Conservation (phyloP, 257 asterid genomes). For the Coffea canephora region DNA sequence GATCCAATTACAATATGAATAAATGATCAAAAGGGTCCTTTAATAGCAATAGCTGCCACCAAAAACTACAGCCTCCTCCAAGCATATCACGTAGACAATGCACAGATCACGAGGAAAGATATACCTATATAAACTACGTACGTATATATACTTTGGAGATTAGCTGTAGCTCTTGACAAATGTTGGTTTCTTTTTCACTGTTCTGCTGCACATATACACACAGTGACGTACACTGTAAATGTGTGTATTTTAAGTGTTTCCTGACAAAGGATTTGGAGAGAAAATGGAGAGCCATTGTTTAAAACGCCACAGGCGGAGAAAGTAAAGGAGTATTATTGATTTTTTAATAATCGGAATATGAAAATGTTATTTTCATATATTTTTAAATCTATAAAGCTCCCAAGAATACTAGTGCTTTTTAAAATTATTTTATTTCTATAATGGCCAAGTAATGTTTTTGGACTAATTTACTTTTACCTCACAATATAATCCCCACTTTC, state of each 20-base stretch:
- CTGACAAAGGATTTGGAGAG: conserved; percentile 3
- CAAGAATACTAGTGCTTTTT: too few relatives aligned
- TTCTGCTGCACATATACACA: neutral
- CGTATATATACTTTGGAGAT: conserved; percentile 3
- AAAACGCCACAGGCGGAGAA: conserved; percentile 44
- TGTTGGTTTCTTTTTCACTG: neutral
- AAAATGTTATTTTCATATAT: neutral
- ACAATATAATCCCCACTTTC: too few relatives aligned
- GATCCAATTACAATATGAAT: neutral
- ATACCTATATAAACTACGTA: neutral
- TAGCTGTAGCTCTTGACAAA: conserved; percentile 13
- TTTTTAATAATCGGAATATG: neutral
- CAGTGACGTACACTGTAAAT: neutral
- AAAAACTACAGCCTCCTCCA: conserved; percentile 6
- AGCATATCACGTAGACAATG: conserved; percentile 29
- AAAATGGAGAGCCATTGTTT: conserved; percentile 26
- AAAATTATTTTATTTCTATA: too few relatives aligned
- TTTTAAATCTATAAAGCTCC: neutral
- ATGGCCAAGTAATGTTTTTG: too few relatives aligned
- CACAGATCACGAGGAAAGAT: conserved; percentile 53
- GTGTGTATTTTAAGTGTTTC: conserved; percentile 6
- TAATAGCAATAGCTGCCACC: conserved; percentile 4
- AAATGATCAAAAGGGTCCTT: conserved; percentile 21
- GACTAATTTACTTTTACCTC: too few relatives aligned
- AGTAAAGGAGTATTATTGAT: conserved; percentile 35